Conservation (phyloP, 257 asterid species). For the Solanum microdontum region DNA sequence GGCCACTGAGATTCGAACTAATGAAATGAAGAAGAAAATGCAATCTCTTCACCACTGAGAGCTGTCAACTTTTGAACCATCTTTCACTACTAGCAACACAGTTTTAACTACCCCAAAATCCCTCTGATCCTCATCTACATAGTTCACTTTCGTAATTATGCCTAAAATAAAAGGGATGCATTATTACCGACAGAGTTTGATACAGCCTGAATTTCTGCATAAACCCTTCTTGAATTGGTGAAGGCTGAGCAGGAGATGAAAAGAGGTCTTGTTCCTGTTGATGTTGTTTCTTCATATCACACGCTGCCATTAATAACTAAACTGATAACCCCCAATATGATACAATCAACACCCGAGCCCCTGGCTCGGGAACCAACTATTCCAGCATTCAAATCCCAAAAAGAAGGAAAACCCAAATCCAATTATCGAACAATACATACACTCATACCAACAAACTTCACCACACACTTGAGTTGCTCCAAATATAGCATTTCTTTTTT, state of each 20-base stretch:
- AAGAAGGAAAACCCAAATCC: conserved; percentile 5
- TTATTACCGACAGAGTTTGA: conserved; percentile 75
- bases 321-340: not conserved
- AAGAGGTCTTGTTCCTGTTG: conserved; percentile 22
- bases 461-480: conserved; percentile 41
- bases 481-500: conserved; percentile 42
- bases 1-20: not conserved
- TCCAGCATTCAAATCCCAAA: conserved; percentile 48
- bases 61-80: not conserved
- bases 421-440: conserved; percentile 19
- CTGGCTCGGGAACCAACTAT: conserved; percentile 88
- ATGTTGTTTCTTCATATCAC: conserved; percentile 9
- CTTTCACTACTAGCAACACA: not conserved
- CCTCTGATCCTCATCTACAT: not conserved
- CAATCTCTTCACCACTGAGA: not conserved
- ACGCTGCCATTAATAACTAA: conserved; percentile 29
- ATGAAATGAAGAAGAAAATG: not conserved
- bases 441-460: conserved; percentile 4
- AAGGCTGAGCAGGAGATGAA: conserved; percentile 14
- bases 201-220: conserved; percentile 92
- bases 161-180: not conserved
- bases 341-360: conserved; percentile 57
- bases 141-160: not conserved
- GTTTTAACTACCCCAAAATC: not conserved
- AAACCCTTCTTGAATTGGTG: conserved; percentile 38